Evolutionary conservation across 208 protist species (phyloP).

Genomic region (Acanthamoeba healyi): DNA sequence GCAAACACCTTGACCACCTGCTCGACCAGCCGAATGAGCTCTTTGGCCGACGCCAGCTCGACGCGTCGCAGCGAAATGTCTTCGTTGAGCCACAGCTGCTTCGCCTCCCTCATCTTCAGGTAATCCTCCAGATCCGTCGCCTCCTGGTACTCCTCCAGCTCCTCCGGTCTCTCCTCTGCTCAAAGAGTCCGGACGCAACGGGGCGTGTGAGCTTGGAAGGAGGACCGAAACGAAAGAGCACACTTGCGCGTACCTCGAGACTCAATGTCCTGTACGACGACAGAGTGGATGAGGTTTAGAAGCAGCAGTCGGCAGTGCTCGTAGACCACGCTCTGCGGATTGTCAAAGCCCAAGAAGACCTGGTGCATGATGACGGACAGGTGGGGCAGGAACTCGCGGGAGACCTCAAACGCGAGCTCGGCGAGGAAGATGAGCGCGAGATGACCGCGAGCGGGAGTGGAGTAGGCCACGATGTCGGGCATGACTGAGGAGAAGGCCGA

Average conservation of each 20-base stretch:
- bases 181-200: neutral
- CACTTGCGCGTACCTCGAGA: neutral
- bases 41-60: neutral
- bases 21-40: constrained; percentile 1
- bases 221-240: neutral
- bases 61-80: constrained; percentile 53
- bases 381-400: constrained; percentile 47
- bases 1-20: constrained; percentile 1
- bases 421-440: constrained; percentile 70
- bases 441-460: constrained; percentile 21
- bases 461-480: constrained; percentile 39
- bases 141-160: neutral
- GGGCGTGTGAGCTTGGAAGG: neutral
- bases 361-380: constrained; percentile 67
- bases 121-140: constrained; percentile 42
- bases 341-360: constrained; percentile 63
- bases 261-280: constrained; percentile 46
- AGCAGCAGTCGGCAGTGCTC: constrained; percentile 63
- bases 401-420: constrained; percentile 59
- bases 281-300: constrained; percentile 67
- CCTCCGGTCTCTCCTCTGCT: constrained; percentile 52
- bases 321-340: constrained; percentile 37
- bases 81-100: constrained; percentile 63
- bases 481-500: constrained; percentile 36
- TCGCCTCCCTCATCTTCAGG: constrained; percentile 39